Evolutionary conservation across 805 yeast species (phyloP).

Genomic region (Yarrowia divulgata): DNA sequence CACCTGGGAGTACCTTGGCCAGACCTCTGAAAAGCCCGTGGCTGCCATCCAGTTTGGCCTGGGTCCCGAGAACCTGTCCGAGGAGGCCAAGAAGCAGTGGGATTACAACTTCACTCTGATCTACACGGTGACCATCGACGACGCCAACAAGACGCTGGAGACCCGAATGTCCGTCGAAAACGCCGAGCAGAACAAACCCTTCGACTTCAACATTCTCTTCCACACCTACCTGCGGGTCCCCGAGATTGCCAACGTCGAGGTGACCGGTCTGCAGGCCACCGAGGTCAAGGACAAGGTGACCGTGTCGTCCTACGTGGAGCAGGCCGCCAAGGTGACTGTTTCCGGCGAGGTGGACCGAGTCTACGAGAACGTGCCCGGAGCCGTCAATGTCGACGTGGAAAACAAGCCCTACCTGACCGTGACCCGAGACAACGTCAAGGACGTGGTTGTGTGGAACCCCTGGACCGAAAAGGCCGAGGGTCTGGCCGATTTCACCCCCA

Average conservation of each 20-base stretch:
- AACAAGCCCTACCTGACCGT: slow-evolving; percentile 77
- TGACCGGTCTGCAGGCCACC: slow-evolving; percentile 79
- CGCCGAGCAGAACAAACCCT: slow-evolving; percentile 61
- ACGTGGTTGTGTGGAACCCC: slow-evolving; percentile 96
- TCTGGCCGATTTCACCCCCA: slow-evolving; percentile 90
- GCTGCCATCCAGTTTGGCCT: slow-evolving; percentile 84
- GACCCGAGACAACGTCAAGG: slow-evolving; percentile 66
- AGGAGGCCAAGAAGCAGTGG: slow-evolving; percentile 67
- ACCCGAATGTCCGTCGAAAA: slow-evolving; percentile 81
- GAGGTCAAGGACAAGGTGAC: slow-evolving; percentile 78
- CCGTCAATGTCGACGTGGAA: slow-evolving; percentile 70
- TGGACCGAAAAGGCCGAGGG: slow-evolving; percentile 85
- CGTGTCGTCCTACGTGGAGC: slow-evolving; percentile 54
- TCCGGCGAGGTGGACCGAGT: slow-evolving; percentile 80
- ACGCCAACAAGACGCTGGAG: slow-evolving; percentile 57
- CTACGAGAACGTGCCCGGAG: slow-evolving; percentile 63
- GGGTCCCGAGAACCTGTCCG: slow-evolving; percentile 80
- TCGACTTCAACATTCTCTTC: slow-evolving; percentile 93
- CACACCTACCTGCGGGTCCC: slow-evolving; percentile 82
- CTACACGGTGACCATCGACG: slow-evolving; percentile 67
- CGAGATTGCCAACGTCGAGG: slow-evolving; percentile 79
- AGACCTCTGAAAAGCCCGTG: slow-evolving; percentile 70
- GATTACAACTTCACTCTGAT: slow-evolving; percentile 78
- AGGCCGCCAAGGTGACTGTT: slow-evolving; percentile 45
- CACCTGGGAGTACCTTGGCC: slow-evolving; percentile 93